Conservation (phyloP, 108 stramenopile species). For the Cylindrotheca fusiformis region DNA sequence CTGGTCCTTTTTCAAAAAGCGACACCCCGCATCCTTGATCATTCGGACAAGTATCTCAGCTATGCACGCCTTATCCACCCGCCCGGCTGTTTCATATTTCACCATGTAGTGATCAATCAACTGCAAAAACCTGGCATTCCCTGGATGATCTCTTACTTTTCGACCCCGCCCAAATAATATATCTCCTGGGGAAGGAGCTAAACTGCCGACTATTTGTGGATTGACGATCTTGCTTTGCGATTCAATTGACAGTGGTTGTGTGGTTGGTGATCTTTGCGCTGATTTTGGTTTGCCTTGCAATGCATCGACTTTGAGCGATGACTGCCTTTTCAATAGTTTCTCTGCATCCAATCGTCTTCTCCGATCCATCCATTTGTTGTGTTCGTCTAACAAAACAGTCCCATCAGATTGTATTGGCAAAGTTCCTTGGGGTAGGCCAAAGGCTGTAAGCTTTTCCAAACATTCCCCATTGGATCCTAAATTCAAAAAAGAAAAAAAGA, state of each 20-base stretch:
- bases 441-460: constrained; percentile 10
- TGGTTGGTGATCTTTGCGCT: background rate
- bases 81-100: constrained; percentile 18
- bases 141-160: constrained; percentile 36
- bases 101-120: constrained; percentile 14
- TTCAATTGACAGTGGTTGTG: background rate
- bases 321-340: background rate
- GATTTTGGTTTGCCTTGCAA: background rate
- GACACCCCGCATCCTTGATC: constrained; percentile 23
- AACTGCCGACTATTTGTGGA: background rate
- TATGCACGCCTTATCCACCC: constrained; percentile 30
- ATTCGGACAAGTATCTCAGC: constrained; percentile 23
- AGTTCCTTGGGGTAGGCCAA: constrained; percentile 14
- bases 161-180: constrained; percentile 71
- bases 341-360: constrained; percentile 8
- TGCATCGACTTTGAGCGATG: background rate
- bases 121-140: constrained; percentile 25
- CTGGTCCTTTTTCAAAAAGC: constrained; percentile 25
- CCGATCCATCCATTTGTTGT: constrained; percentile 7
- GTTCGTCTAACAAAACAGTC: background rate
- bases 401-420: constrained; percentile 9
- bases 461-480: constrained; percentile 14
- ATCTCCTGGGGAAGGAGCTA: constrained; percentile 26
- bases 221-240: too few relatives aligned
- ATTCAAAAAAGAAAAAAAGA: constrained; percentile 2